Conservation (phyloP, 352 stramenopile species). For the Phytophthora agathidicida region DNA sequence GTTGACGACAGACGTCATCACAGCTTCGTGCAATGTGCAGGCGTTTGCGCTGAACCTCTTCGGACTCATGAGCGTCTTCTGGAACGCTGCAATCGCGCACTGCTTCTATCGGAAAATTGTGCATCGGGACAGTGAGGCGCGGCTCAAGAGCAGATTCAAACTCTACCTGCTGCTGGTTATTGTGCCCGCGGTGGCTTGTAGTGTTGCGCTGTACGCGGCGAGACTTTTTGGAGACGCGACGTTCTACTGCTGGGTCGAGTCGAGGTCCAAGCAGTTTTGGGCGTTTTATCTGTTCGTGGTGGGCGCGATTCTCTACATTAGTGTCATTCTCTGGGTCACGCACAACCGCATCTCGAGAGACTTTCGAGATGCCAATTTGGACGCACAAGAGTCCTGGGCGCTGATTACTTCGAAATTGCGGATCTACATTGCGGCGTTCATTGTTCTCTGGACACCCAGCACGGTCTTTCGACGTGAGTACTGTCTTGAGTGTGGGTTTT, state of each 20-base stretch:
- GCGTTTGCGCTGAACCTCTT: slow-evolving; percentile 58
- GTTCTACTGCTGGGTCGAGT: slow-evolving; percentile 83
- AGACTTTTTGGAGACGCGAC: slow-evolving; percentile 46
- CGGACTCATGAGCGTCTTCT: slow-evolving; percentile 68
- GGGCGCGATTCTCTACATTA: slow-evolving; percentile 69
- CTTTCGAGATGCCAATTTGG: slow-evolving; percentile 59
- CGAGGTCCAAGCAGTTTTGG: slow-evolving; percentile 55
- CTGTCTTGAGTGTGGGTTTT: background rate
- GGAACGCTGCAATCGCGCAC: slow-evolving; percentile 75
- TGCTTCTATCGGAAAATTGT: slow-evolving; percentile 79
- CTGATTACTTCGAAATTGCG: slow-evolving; percentile 67
- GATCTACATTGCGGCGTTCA: slow-evolving; percentile 76
- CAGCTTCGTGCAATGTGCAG: slow-evolving; percentile 50
- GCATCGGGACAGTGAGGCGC: slow-evolving; percentile 63
- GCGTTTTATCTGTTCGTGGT: slow-evolving; percentile 73
- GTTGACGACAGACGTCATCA: slow-evolving; percentile 11
- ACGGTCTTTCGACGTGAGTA: slow-evolving; percentile 65
- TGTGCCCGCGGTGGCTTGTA: slow-evolving; percentile 46
- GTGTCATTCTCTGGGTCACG: slow-evolving; percentile 65
- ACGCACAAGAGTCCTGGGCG: slow-evolving; percentile 69
- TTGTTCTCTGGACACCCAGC: slow-evolving; percentile 71
- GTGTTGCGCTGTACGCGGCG: slow-evolving; percentile 45
- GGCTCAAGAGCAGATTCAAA: slow-evolving; percentile 63
- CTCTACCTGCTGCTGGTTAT: slow-evolving; percentile 60
- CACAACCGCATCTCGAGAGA: slow-evolving; percentile 57